Conservation (phyloP, 306 rosid species). For the Fragaria ananassa region DNA sequence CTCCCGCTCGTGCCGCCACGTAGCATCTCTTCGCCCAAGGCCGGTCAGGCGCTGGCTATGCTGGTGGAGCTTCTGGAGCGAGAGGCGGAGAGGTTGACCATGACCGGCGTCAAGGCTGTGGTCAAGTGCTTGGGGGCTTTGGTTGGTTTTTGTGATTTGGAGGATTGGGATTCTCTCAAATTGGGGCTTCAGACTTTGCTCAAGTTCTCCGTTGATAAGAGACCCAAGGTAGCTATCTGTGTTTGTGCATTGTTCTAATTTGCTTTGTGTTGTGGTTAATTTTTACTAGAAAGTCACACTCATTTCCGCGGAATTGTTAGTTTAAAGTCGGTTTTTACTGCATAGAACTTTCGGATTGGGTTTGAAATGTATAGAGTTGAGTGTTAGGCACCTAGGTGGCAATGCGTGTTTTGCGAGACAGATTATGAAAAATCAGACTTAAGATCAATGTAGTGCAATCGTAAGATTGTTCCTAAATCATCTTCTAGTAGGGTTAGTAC, state of each 20-base stretch:
- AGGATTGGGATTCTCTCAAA: conserved; percentile 65
- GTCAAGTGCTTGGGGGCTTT: conserved; percentile 78
- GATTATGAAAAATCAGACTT: background rate
- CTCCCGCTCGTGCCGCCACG: conserved; percentile 47
- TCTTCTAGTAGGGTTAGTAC: background rate
- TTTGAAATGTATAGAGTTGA: background rate
- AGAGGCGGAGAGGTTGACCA: conserved; percentile 45
- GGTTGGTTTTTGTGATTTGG: conserved; percentile 75
- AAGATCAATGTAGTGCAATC: background rate
- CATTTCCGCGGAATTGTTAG: background rate
- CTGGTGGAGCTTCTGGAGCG: conserved; percentile 40
- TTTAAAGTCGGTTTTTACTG: background rate
- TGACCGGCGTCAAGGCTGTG: conserved; percentile 55
- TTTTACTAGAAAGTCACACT: background rate
- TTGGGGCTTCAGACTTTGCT: conserved; percentile 67
- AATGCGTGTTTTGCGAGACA: background rate
- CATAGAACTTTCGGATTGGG: background rate
- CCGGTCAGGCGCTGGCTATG: conserved; percentile 47
- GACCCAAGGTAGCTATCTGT: conserved; percentile 62
- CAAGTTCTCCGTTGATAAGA: conserved; percentile 64
- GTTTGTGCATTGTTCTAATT: background rate
- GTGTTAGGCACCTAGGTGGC: background rate
- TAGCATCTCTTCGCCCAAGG: conserved; percentile 39
- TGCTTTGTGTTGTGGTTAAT: too few species aligned
- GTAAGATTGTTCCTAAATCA: background rate